Percentiles rank a stretch among this genome's conserved stretches.
phyloP scores from a whole-genome alignment of 192 early-diverging fungal genomes.

The Coemansia sp. region DNA sequence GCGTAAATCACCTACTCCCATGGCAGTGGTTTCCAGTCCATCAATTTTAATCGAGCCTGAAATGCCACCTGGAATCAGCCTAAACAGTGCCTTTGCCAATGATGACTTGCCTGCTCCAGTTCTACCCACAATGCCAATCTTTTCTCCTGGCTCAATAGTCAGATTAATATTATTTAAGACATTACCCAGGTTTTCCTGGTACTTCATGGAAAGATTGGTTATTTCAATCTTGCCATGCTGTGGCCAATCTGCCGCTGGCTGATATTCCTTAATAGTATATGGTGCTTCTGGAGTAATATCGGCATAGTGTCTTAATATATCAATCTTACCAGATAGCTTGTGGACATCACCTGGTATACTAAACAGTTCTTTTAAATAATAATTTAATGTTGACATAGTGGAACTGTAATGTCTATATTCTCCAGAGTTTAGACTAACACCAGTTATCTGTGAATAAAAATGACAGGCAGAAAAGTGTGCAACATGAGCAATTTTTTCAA shows the following conservation, averaged over 20 bases:
- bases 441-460: neutral
- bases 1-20: conserved; percentile 58
- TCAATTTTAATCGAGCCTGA: conserved; percentile 54
- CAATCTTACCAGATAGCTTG: conserved; percentile 1
- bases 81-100: conserved; percentile 55
- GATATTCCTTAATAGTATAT: conserved; percentile 14
- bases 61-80: conserved; percentile 51
- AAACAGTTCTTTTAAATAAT: neutral
- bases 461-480: neutral
- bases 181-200: conserved; percentile 17
- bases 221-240: conserved; percentile 39
- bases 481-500: neutral
- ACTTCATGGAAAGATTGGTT: conserved; percentile 35
- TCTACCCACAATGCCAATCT: conserved; percentile 54
- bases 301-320: conserved; percentile 57
- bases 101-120: conserved; percentile 64
- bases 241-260: conserved; percentile 51
- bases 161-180: conserved; percentile 41
- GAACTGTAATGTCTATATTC: neutral
- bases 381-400: neutral
- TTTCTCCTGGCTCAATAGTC: conserved; percentile 50
- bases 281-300: conserved; percentile 46
- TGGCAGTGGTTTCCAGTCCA: conserved; percentile 52
- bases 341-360: neutral
- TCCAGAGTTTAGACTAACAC: neutral